Conservation (phyloP, 2,329 filamentous ascomycete genomes). For the Arthrobotrys musiformis region DNA sequence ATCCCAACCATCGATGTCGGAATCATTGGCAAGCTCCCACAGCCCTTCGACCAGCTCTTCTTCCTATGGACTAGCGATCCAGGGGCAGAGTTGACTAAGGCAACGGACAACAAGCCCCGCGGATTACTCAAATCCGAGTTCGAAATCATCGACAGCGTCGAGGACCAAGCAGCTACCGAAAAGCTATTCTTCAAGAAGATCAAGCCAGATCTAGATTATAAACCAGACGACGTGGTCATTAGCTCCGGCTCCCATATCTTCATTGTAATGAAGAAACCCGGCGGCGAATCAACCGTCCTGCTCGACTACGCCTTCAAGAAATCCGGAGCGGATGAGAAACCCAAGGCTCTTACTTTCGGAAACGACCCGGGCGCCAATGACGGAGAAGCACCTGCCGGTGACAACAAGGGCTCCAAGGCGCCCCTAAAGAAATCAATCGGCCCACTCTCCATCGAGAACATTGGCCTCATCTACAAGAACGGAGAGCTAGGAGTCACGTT, state of each 20-base stretch:
- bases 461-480: constrained; percentile 62
- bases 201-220: not conserved
- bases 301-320: constrained; percentile 55
- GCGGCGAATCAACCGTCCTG: constrained; percentile 23
- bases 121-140: constrained; percentile 55
- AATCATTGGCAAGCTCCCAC: constrained; percentile 60
- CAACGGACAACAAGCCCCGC: not conserved
- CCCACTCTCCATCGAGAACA: constrained; percentile 61
- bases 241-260: constrained; percentile 54
- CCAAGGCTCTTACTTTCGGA: not conserved
- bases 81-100: not conserved
- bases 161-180: constrained; percentile 12
- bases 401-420: constrained; percentile 52
- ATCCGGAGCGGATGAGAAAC: not conserved
- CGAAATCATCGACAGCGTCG: constrained; percentile 47
- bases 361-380: not conserved
- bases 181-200: constrained; percentile 56
- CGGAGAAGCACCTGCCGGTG: not conserved
- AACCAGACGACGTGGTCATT: constrained; percentile 40
- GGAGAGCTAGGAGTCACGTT: constrained; percentile 60
- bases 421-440: constrained; percentile 60
- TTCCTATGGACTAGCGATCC: constrained; percentile 60
- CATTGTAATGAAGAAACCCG: constrained; percentile 40
- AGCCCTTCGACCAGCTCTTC: constrained; percentile 62
- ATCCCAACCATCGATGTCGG: constrained; percentile 59